These are phyloP conservation scores for Herpetomonas muscarum DNA, from an alignment of 208 protist species.

Conservation along the genomic window DNA sequence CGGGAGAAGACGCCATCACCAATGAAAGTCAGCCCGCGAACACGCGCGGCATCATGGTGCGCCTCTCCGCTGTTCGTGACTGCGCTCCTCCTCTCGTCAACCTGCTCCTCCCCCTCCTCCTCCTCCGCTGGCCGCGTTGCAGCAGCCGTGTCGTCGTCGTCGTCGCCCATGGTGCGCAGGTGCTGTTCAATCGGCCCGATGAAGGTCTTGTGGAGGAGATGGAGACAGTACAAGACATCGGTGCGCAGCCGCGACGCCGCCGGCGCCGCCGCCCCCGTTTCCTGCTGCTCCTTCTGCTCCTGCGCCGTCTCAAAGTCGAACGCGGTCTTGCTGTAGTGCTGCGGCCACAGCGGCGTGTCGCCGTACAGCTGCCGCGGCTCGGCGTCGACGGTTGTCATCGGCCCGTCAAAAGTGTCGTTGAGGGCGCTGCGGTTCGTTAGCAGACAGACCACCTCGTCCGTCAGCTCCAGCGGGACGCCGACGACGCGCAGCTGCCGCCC, in stretches of 20 bases:
- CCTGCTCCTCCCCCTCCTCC: too few relatives aligned
- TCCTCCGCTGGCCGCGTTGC: neutral
- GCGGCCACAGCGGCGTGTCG: slow-evolving; percentile 55
- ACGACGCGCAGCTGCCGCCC: slow-evolving; percentile 5
- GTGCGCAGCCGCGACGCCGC: slow-evolving; percentile 9
- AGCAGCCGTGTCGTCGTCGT: neutral
- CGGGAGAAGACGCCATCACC: slow-evolving; percentile 48
- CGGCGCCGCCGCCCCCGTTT: slow-evolving; percentile 5
- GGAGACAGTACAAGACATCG: slow-evolving; percentile 32
- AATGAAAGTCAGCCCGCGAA: slow-evolving; percentile 33
- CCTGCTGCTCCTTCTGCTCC: neutral
- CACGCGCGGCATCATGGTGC: too few relatives aligned
- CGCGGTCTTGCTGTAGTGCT: slow-evolving; percentile 45
- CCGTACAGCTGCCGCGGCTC: slow-evolving; percentile 22
- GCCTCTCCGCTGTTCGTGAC: too few relatives aligned
- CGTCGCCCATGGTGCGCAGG: slow-evolving; percentile 1
- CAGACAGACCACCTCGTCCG: slow-evolving; percentile 7
- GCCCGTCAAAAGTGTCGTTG: slow-evolving; percentile 22
- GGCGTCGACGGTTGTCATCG: slow-evolving; percentile 14
- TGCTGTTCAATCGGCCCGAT: slow-evolving; percentile 26
- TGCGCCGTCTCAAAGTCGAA: slow-evolving; percentile 25
- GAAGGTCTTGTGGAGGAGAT: slow-evolving; percentile 32
- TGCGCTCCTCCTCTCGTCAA: too few relatives aligned
- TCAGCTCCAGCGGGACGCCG: slow-evolving; percentile 1
- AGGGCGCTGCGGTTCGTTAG: slow-evolving; percentile 27